These are phyloP conservation scores for Arabidopsis hybrid DNA, from an alignment of 441 rosid genomes.

Conservation along the genomic window DNA sequence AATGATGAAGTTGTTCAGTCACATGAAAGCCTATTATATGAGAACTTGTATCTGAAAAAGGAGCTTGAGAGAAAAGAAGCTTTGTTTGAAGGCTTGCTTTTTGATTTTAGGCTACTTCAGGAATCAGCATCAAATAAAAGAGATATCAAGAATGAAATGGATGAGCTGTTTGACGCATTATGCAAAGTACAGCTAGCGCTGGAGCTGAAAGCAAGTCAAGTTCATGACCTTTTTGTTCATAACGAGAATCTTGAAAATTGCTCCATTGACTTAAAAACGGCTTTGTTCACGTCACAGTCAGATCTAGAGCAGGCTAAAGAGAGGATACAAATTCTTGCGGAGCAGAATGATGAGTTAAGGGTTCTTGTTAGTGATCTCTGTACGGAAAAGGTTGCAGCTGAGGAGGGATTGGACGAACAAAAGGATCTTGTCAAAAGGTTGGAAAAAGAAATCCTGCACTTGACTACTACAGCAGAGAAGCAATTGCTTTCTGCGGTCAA, in stretches of 20 bases:
- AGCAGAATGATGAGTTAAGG: constrained; percentile 77
- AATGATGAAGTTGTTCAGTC: constrained; percentile 45
- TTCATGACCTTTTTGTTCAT: constrained; percentile 63
- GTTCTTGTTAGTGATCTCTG: constrained; percentile 72
- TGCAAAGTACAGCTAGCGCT: constrained; percentile 65
- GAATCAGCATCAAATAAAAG: constrained; percentile 79
- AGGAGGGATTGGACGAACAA: constrained; percentile 77
- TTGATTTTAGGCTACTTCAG: constrained; percentile 90
- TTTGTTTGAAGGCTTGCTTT: constrained; percentile 84
- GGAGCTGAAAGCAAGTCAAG: constrained; percentile 69
- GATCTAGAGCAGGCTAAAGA: constrained; percentile 69
- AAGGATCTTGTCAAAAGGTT: constrained; percentile 69
- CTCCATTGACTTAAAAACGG: constrained; percentile 61
- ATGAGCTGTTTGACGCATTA: constrained; percentile 59
- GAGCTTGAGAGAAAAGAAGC: constrained; percentile 84
- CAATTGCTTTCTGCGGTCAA: constrained; percentile 56
- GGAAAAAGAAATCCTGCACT: constrained; percentile 78
- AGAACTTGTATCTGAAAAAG: constrained; percentile 67
- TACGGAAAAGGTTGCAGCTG: constrained; percentile 69
- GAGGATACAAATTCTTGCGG: constrained; percentile 59
- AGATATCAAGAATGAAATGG: constrained; percentile 78
- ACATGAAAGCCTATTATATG: constrained; percentile 48
- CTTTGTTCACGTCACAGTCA: constrained; percentile 55
- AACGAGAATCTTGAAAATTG: constrained; percentile 60
- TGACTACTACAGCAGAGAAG: constrained; percentile 61